A percentile compares a stretch with the other conserved stretches of the same genome.
phyloP scores from a whole-genome alignment of 495 filamentous ascomycete genomes.

The Penicillium atrosanguineum region DNA sequence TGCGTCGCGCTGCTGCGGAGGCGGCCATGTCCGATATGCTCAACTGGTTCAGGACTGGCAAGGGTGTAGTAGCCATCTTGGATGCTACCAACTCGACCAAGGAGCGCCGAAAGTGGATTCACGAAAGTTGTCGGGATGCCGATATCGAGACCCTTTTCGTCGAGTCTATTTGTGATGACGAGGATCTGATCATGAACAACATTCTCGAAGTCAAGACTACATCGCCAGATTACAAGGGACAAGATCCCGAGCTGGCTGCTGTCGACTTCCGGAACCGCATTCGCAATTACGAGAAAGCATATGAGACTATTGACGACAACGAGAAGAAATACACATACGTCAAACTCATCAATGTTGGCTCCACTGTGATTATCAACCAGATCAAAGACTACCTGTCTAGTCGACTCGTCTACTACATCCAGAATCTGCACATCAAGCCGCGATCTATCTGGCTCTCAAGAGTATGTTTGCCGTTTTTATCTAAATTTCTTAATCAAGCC shows the following conservation, averaged over 20 bases:
- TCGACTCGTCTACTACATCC: conserved; percentile 94
- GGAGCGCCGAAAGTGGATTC: conserved; percentile 83
- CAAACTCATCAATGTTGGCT: conserved; percentile 94
- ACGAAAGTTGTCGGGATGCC: conserved; percentile 66
- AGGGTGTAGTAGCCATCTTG: conserved; percentile 82
- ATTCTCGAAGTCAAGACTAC: conserved; percentile 97
- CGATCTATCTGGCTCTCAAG: conserved; percentile 95
- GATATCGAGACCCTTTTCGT: conserved; percentile 91
- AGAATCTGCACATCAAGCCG: conserved; percentile 98
- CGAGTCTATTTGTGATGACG: conserved; percentile 92
- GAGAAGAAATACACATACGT: conserved; percentile 87
- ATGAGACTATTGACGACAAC: conserved; percentile 84
- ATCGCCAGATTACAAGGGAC: conserved; percentile 89
- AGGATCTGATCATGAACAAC: conserved; percentile 93
- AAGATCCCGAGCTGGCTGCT: conserved; percentile 88
- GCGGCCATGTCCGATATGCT: conserved; percentile 90
- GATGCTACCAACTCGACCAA: conserved; percentile 97
- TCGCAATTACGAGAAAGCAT: conserved; percentile 93
- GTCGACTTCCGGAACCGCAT: conserved; percentile 92
- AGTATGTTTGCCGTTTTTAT: conserved; percentile 49
- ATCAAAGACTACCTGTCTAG: conserved; percentile 96
- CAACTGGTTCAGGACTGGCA: conserved; percentile 72
- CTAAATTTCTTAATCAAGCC: background rate
- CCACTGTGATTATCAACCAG: conserved; percentile 93
- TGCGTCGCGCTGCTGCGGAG: conserved; percentile 82